Conservation (phyloP, 2,329 filamentous ascomycete species). For the Penicillium sclerotigenum region DNA sequence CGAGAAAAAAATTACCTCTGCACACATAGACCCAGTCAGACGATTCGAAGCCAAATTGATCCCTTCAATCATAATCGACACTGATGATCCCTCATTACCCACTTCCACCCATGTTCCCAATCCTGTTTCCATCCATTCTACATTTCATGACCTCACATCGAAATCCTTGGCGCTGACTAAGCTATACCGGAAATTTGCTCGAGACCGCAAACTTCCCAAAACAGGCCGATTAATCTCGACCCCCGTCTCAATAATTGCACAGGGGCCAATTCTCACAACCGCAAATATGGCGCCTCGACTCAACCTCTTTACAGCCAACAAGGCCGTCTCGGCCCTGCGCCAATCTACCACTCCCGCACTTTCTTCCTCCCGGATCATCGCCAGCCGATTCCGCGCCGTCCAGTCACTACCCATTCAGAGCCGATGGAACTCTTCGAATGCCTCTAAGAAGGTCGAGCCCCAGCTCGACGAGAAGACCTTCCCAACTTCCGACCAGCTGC, state of each 20-base stretch:
- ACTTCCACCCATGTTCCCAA: not conserved
- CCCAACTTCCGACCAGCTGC: constrained; percentile 53
- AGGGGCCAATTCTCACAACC: constrained; percentile 6
- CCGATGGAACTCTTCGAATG: constrained; percentile 38
- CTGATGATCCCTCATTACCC: not conserved
- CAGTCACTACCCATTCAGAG: constrained; percentile 20
- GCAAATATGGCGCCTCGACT: constrained; percentile 55
- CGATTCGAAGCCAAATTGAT: not conserved
- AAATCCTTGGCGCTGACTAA: constrained; percentile 20
- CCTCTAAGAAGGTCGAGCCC: constrained; percentile 26
- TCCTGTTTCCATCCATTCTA: not conserved
- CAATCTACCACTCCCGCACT: constrained; percentile 25
- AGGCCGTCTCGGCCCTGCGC: constrained; percentile 33
- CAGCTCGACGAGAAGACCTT: constrained; percentile 34
- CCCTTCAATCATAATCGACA: not conserved
- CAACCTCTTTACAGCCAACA: constrained; percentile 45
- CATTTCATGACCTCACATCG: constrained; percentile 5
- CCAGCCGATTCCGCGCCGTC: constrained; percentile 19
- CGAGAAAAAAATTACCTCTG: not conserved
- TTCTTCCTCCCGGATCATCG: constrained; percentile 22
- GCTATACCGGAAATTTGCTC: constrained; percentile 20
- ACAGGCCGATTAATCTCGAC: constrained; percentile 11
- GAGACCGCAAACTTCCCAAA: constrained; percentile 13
- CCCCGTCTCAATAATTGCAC: constrained; percentile 2
- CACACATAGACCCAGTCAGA: too few species aligned